A percentile compares a stretch with the other conserved stretches of the same genome.
Evolutionary conservation across 805 yeast species (phyloP).

Genomic region (Lipomyces mesembrius): DNA sequence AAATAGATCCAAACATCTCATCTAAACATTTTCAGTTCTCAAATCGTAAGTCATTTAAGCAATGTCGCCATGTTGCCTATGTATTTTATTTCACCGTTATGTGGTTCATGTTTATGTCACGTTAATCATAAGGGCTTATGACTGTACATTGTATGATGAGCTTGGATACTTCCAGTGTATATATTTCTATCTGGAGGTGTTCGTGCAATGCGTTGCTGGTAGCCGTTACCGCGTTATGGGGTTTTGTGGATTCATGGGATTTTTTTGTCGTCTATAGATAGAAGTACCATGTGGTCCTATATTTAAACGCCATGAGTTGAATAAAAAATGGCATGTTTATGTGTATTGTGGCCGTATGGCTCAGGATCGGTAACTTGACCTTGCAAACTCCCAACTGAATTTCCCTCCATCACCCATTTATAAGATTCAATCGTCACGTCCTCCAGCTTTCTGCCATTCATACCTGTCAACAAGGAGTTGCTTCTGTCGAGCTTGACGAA

Average conservation of each 20-base stretch:
- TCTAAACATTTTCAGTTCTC: conserved; percentile 30
- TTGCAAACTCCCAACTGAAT: background rate
- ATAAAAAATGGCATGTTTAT: too few relatives aligned
- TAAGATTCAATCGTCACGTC: background rate
- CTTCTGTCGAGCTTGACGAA: background rate
- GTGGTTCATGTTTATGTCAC: background rate
- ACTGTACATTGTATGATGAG: background rate
- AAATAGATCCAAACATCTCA: conserved; percentile 47
- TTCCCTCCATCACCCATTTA: background rate
- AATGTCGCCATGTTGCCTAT: background rate
- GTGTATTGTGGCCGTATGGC: background rate
- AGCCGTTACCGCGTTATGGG: background rate
- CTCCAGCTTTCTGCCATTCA: background rate
- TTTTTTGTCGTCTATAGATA: background rate
- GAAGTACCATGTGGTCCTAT: background rate
- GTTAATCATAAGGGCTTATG: background rate
- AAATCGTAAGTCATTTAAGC: background rate
- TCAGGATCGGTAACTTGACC: background rate
- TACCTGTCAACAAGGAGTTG: background rate
- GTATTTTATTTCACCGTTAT: background rate
- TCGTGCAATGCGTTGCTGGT: background rate
- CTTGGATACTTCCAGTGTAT: background rate
- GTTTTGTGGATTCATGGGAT: background rate
- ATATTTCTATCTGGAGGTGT: background rate
- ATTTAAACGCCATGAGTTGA: background rate